Percentiles rank a stretch among this genome's conserved stretches.
These are phyloP conservation scores for Ochetophila trinervis DNA, from an alignment of 306 rosid genomes.

Conservation along the genomic window DNA sequence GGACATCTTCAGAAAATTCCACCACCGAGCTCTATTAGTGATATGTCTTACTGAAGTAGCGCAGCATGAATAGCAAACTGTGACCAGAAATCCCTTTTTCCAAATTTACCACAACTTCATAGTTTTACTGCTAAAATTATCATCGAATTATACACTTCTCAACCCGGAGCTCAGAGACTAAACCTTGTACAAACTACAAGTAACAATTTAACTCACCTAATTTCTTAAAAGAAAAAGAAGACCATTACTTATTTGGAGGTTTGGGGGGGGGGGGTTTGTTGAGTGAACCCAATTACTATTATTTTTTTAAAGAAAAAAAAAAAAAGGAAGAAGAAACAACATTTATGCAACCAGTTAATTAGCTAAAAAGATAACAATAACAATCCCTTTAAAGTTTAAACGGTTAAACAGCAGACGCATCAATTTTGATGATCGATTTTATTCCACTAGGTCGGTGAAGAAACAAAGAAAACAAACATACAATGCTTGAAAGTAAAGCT, in stretches of 20 bases:
- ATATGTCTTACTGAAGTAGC: not conserved
- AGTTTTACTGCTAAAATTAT: not conserved
- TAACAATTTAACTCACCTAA: not conserved
- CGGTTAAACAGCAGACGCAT: conserved; percentile 3
- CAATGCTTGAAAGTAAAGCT: not conserved
- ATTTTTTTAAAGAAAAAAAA: no score
- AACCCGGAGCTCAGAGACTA: not conserved
- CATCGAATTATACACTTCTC: not conserved
- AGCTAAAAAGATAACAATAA: no score
- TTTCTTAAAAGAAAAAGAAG: not conserved
- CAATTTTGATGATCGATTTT: conserved; percentile 27
- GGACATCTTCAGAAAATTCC: not conserved
- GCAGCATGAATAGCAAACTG: not conserved
- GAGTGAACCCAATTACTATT: no score
- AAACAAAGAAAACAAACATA: no score
- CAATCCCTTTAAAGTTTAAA: not conserved
- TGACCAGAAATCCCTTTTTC: conserved; percentile 3
- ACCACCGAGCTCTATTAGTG: not conserved
- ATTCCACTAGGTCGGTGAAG: not conserved
- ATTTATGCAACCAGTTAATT: not conserved
- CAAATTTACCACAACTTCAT: no score
- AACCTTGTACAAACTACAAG: not conserved
- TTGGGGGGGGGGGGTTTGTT: no score
- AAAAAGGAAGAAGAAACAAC: not conserved
- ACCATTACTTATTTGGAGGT: no score